phyloP scores from a whole-genome alignment of 306 rosid genomes.

The Lathyrus tuberosus region DNA sequence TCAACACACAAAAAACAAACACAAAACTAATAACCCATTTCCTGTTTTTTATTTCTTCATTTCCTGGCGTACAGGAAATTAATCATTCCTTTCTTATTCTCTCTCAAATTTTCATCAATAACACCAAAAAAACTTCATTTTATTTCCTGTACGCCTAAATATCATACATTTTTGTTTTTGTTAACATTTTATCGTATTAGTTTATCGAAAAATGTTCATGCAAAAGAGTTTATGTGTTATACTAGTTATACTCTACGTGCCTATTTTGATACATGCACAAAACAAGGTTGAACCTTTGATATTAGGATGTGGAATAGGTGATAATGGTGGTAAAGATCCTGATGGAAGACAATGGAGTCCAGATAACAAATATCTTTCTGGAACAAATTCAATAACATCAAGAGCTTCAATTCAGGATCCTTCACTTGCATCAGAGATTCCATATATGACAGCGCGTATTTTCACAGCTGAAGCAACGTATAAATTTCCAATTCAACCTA shows the following conservation, averaged over 20 bases:
- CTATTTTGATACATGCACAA: conserved; percentile 25
- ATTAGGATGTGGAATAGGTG: conserved; percentile 44
- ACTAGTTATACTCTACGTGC: neutral
- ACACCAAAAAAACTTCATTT: neutral
- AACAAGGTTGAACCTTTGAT: conserved; percentile 10
- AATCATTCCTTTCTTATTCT: neutral
- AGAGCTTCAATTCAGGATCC: conserved; percentile 56
- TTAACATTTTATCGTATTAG: neutral
- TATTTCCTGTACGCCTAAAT: conserved; percentile 51
- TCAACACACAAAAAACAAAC: neutral
- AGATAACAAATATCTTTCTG: conserved; percentile 41
- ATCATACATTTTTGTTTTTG: neutral
- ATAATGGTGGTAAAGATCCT: conserved; percentile 46
- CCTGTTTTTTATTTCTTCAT: neutral
- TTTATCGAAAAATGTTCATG: conserved; percentile 26
- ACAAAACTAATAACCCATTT: conserved; percentile 15
- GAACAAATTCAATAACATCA: conserved; percentile 16
- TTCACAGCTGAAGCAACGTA: conserved; percentile 43
- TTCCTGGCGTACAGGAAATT: conserved; percentile 37
- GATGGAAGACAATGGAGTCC: conserved; percentile 53
- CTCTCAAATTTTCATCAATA: neutral
- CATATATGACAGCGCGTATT: conserved; percentile 53
- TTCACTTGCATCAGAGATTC: conserved; percentile 48
- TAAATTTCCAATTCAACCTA: conserved; percentile 35
- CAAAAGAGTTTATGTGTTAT: neutral